phyloP scores from a whole-genome alignment of 331 rosid species.

The Telfairia occidentalis region DNA sequence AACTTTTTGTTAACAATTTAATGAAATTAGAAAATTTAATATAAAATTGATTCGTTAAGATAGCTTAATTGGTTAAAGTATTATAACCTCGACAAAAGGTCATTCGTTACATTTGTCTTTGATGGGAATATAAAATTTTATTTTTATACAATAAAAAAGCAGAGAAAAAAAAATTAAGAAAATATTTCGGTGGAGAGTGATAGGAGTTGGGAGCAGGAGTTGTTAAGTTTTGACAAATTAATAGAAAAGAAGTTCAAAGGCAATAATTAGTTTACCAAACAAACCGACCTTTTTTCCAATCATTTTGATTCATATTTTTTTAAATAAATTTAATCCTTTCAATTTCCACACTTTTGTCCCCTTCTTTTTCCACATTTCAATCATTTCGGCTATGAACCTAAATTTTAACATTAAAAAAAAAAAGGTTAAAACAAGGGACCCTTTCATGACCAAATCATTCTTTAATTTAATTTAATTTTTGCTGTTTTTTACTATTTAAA shows the following conservation, averaged over 20 bases:
- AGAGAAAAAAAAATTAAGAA: too few species aligned
- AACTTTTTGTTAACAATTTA: too few species aligned
- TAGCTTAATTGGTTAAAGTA: too few species aligned
- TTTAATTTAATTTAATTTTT: too few species aligned
- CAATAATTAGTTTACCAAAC: background rate
- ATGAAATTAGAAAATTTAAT: too few species aligned
- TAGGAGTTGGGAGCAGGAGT: background rate
- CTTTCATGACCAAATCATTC: too few species aligned
- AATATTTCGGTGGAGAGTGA: background rate
- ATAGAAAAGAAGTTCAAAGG: background rate
- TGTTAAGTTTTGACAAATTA: background rate
- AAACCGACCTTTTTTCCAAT: background rate
- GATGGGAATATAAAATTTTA: too few species aligned
- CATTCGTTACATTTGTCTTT: too few species aligned
- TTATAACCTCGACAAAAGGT: too few species aligned
- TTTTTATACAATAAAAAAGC: too few species aligned
- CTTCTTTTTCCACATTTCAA: background rate
- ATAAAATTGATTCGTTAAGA: too few species aligned
- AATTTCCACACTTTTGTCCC: background rate
- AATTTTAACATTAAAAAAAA: background rate
- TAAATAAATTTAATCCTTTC: background rate
- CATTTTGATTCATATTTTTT: background rate
- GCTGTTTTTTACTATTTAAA: too few species aligned
- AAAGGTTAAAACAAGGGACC: background rate
- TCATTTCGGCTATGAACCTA: background rate